Base-by-base conservation (phyloP, 1,139 yeast species). In the Nematodospora anomalae region DNA sequence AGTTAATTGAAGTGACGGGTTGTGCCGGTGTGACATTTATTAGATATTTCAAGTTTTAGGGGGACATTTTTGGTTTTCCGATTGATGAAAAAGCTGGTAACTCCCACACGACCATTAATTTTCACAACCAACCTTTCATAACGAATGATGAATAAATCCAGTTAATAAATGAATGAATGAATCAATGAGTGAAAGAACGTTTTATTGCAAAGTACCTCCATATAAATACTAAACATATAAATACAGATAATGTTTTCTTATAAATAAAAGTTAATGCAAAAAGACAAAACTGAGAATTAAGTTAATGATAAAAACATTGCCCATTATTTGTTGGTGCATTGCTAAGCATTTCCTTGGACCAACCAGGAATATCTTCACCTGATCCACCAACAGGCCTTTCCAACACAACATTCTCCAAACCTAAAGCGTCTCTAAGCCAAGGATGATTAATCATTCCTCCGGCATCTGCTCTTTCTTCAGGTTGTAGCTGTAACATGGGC, bases 401-500 rank as follows among this genome's bases (percentile, higher is more conserved):
- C 31, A 71, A 57, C 7, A 71, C 72, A 20, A 76, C 71, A 44
- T 74, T 69, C 35, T 79, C 84, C 42, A 78, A 63, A 1, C 86
- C 84, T 28, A 69, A 61, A 2, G 83, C 81, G 51, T 80, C 85
- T 41, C 67, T 66, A 30, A 87, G 64, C 95, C 95, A 87, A n/a
- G 76, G 75, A 52, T 85, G 94, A 47, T 81, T 80, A 10, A 83
- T 71, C 78, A 81, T 75, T 22, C 87, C 89, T 20, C 92, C 95
- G 11, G 90, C 90, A 62, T 81, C 95, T 14, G 86, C 87, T 37
- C 96, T 68, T 27, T 60, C 51, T 46, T 71, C 79, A 1, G 96
- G 96, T 52, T 78, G 81, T 18, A 84, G 59, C 10, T 73, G 62
- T 30, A 88, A 67, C 92, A 88, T 83, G 13, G 95, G 92, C 37